Evolutionary conservation across 2,329 filamentous ascomycete species (phyloP).

Genomic region (Elsinoe perseae): DNA sequence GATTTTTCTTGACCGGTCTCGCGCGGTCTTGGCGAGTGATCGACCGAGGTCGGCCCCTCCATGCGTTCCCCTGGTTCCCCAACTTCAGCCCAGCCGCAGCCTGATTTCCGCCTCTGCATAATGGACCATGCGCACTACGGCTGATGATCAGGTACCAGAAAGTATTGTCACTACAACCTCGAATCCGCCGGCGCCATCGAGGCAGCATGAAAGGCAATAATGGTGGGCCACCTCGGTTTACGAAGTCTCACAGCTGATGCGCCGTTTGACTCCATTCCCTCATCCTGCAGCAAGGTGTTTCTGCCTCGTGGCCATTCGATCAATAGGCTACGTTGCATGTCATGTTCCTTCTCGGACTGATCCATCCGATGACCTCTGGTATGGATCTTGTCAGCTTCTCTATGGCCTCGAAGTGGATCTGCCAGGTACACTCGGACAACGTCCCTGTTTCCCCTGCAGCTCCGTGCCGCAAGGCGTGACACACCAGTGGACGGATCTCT

Average conservation of each 20-base stretch:
- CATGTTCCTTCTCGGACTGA: background rate
- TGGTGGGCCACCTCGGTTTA: background rate
- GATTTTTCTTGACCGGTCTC: conserved; percentile 3
- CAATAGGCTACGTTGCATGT: conserved; percentile 1
- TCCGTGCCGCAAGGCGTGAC: conserved; percentile 3
- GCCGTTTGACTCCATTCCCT: conserved; percentile 2
- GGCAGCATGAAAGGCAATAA: too few relatives aligned
- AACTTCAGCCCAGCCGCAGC: conserved; percentile 6
- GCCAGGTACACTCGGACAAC: background rate
- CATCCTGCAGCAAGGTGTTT: conserved; percentile 1
- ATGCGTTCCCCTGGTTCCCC: background rate
- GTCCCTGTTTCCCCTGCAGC: background rate
- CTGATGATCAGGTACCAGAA: background rate
- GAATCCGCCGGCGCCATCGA: too few relatives aligned
- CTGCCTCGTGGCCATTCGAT: background rate
- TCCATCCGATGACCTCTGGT: background rate
- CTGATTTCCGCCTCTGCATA: background rate
- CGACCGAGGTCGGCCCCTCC: conserved; percentile 9
- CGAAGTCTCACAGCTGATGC: background rate
- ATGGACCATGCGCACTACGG: background rate
- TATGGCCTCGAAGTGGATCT: background rate
- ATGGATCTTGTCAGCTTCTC: background rate
- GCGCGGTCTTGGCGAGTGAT: conserved; percentile 5
- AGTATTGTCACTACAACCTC: background rate
- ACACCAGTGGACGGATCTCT: background rate